These are phyloP conservation scores for Alternaria dauci DNA, from an alignment of 2,329 filamentous ascomycete species.

Conservation along the genomic window DNA sequence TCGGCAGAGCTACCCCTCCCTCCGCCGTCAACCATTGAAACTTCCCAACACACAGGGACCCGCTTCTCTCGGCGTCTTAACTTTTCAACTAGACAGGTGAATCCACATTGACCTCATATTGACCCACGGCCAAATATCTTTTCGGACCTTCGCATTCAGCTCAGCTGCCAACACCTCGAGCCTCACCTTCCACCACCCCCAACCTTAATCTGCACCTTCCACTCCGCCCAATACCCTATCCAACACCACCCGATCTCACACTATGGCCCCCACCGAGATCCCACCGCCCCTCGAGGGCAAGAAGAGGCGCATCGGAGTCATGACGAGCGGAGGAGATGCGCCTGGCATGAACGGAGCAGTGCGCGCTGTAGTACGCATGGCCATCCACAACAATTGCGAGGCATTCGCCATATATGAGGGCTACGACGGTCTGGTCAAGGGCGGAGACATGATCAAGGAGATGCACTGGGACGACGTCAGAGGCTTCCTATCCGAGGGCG, in stretches of 20 bases:
- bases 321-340: conserved; percentile 94
- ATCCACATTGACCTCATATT: conserved; percentile 39
- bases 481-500: conserved; percentile 91
- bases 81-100: conserved; percentile 25
- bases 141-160: conserved; percentile 10
- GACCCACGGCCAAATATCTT: conserved; percentile 26
- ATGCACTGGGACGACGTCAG: conserved; percentile 94
- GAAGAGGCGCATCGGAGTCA: conserved; percentile 79
- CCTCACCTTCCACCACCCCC: conserved; percentile 13
- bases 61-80: conserved; percentile 26
- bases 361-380: conserved; percentile 88
- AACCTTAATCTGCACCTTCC: conserved; percentile 6
- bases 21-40: conserved; percentile 14
- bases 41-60: conserved; percentile 36
- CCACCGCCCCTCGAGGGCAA: conserved; percentile 54
- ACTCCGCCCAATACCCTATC: conserved; percentile 9
- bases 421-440: conserved; percentile 92
- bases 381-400: conserved; percentile 74
- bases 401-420: conserved; percentile 76
- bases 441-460: conserved; percentile 84
- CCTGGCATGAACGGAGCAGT: conserved; percentile 95
- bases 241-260: conserved; percentile 12
- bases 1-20: conserved; percentile 25
- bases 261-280: conserved; percentile 42
- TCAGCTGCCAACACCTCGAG: conserved; percentile 13